These are phyloP conservation scores for Fraxinus nigra DNA, from an alignment of 305 asterid species.

Conservation along the genomic window DNA sequence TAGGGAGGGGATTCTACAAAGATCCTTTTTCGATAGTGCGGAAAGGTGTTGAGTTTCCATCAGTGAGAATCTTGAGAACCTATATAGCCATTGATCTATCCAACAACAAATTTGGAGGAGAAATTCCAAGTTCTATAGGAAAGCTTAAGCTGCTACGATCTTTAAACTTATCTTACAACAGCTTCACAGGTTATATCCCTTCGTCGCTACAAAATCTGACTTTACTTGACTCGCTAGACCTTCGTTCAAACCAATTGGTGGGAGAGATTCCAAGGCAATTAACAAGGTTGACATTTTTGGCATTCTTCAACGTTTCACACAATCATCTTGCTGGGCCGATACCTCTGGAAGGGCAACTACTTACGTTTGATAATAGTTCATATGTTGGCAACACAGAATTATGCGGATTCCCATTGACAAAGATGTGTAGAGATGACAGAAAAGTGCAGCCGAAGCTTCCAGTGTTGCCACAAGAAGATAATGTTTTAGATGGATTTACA, in stretches of 20 bases:
- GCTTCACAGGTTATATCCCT: slow-evolving; percentile 28
- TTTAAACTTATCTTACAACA: slow-evolving; percentile 31
- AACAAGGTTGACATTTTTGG: slow-evolving; percentile 17
- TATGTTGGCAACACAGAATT: slow-evolving; percentile 23
- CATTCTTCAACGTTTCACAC: slow-evolving; percentile 22
- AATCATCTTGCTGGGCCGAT: slow-evolving; percentile 23
- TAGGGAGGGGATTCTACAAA: neutral
- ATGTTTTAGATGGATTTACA: too few species aligned
- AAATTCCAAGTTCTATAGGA: slow-evolving; percentile 20
- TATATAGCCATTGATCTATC: slow-evolving; percentile 35
- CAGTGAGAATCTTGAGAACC: slow-evolving; percentile 4
- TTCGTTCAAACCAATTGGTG: slow-evolving; percentile 22
- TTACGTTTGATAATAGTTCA: slow-evolving; percentile 21
- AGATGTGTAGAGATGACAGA: neutral
- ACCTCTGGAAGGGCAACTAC: slow-evolving; percentile 21
- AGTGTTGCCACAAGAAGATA: too few species aligned
- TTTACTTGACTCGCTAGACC: slow-evolving; percentile 28
- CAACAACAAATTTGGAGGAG: slow-evolving; percentile 27
- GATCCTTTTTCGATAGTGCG: slow-evolving; percentile 13
- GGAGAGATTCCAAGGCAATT: slow-evolving; percentile 29
- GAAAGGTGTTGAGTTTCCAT: slow-evolving; percentile 8
- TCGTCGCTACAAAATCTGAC: neutral
- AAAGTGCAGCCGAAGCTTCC: neutral
- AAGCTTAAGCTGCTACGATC: slow-evolving; percentile 10
- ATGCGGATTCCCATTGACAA: neutral